phyloP scores from a whole-genome alignment of 768 basidiomycete genomes.

The Coprinopsis marcescibilis region DNA sequence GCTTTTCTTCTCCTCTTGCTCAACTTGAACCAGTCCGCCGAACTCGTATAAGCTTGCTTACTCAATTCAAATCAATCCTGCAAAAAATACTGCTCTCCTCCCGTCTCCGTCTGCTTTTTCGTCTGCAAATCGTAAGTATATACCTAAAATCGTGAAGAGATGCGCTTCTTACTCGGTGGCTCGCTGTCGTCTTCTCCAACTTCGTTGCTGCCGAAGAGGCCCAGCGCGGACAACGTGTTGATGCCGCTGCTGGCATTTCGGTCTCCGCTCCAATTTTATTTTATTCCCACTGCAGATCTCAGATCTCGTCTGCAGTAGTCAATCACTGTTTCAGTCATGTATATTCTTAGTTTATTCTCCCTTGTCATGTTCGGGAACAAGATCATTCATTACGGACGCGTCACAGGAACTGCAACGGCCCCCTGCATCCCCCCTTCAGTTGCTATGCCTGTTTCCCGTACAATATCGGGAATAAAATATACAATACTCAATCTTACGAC shows the following conservation, averaged over 20 bases:
- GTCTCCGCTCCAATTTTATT: constrained; percentile 27
- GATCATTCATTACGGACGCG: constrained; percentile 21
- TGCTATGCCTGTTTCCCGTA: constrained; percentile 19
- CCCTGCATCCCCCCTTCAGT: constrained; percentile 12
- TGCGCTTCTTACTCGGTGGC: constrained; percentile 7
- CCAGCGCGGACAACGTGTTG: constrained; percentile 12
- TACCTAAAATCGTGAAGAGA: neutral
- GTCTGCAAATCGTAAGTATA: constrained; percentile 1
- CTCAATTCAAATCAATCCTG: constrained; percentile 22
- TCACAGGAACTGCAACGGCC: constrained; percentile 35
- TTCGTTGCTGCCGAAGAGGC: constrained; percentile 11
- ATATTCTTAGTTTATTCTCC: neutral
- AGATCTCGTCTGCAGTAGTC: neutral
- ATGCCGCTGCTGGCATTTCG: constrained; percentile 27
- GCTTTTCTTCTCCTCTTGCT: constrained; percentile 20
- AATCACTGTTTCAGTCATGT: neutral
- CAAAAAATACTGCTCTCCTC: neutral
- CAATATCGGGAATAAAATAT: too few relatives aligned
- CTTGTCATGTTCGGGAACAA: neutral
- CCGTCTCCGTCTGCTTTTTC: constrained; percentile 6
- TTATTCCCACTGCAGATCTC: constrained; percentile 8
- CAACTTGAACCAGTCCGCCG: constrained; percentile 19
- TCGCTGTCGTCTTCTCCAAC: constrained; percentile 11
- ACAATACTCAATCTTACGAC: too few relatives aligned
- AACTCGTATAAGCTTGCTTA: constrained; percentile 35